Base-by-base conservation (phyloP, 192 early-diverging fungal species). In the Geranomyces variabilis region DNA sequence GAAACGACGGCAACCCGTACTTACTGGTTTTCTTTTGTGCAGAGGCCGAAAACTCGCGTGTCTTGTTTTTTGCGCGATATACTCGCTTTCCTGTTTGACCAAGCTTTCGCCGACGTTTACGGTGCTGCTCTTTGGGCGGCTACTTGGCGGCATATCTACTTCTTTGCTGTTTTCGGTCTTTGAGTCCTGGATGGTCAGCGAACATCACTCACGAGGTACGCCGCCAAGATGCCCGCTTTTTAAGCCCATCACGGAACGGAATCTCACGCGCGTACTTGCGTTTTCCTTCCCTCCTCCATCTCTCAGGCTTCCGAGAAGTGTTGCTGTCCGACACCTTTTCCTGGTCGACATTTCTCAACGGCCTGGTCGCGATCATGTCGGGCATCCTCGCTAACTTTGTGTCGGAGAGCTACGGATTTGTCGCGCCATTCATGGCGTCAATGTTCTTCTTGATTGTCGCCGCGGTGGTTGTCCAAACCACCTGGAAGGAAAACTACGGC, bases 401-500 rank as follows among this genome's bases (percentile, higher is more conserved):
- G 4, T 90, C 87, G 24, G 77, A 84, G 47, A 34, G 62, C 29
- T 89, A 67, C 28, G 89, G 89, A 12, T 30, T 83, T 28, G 79
- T 79, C 3, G 83, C 87, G 10, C 92, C 92, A 7, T 93, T 90
- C 73, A 75, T 84, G 55, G 80, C 74, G 14, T 81, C 90, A 1
- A 81, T 86, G 56, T 48, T 70, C 3, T 75, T 89, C 21, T 72
- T 90, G 28, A 55, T 62, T 26, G 47, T 80, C 31, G 87, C 86
- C 43, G 81, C 74, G 15, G 43, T 73, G 6, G 67, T 90, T 49
- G 84, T 93, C 24, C 63, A 57, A 0, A 57, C 61, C 9, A 79
- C 81, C 14, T 93, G 92, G 92, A 75, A 69, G 17, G 92, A 93
- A 51, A 93, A 93, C 69, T 93, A 89, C 78, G 92, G 92, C 24